Base-by-base conservation (phyloP, 306 rosid species). In the Cucurbita pepo region DNA sequence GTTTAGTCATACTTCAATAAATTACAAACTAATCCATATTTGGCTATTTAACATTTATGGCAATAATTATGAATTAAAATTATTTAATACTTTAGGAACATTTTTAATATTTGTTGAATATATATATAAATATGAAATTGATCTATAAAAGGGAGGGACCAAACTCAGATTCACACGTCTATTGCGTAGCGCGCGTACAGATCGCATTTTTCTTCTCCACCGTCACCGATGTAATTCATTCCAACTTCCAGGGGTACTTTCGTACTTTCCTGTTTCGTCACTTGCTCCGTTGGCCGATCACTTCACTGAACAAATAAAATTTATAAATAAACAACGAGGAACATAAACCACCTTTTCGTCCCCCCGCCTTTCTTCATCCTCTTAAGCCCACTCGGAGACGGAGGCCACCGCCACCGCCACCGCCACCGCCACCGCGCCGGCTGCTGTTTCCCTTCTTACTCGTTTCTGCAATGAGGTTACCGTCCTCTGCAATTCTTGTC, bases 391-490 rank as follows among this genome's bases (percentile, higher is more conserved):
- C 12, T 6, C 58, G 70, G 69, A 56, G 55, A 25, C 59, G 64
- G 74, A 48, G 71, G 71, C 53, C 54, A 5, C 54, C 54, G 22
- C 0, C 22, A 21, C 22, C 22, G 71, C 51, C 61, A 71, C 44
- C 75, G 47, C 22, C 36, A n/a, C 64, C 43, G 51, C 5, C 38
- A 25, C 50, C 75, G 11, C 52, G 10, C 18, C 64, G 52, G 7
- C 51, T 7, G 36, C 65, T 19, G 37, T 55, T 12, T 7, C 14
- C 40, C 16, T 22, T 75, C 48, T 60, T 59, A 22, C 45, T 57
- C 55, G 51, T 41, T 63, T 77, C 78, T 76, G 85, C 85, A 81
- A 92, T 93, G 96, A 83, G 88, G 89, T 83, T 87, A 69, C 77
- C 77, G 56, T 87, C 78, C 51, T 62, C 78, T 56, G 38, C 77